Evolutionary conservation across 768 basidiomycete genomes (phyloP).

Genomic region (Podaxis pistillaris): DNA sequence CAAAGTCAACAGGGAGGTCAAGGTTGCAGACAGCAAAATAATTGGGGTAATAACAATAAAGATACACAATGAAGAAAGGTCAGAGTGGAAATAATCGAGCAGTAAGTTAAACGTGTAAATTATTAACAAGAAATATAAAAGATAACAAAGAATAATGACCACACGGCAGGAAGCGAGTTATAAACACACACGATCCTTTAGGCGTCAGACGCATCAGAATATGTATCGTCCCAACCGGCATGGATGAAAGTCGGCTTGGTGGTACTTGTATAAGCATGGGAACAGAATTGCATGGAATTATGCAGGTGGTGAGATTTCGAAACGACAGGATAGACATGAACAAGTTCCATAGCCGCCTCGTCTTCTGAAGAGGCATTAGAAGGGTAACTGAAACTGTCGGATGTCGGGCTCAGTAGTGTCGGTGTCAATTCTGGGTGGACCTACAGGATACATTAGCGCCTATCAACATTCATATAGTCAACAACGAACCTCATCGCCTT

Average conservation of each 20-base stretch:
- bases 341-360: conserved; percentile 22
- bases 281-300: conserved; percentile 12
- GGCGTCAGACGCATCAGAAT: conserved; percentile 36
- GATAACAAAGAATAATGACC: not conserved
- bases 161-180: not conserved
- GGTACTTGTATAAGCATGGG: conserved; percentile 15
- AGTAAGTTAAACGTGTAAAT: conserved; percentile 9
- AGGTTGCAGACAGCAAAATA: conserved; percentile 1
- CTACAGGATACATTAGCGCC: not conserved
- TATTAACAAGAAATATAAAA: conserved; percentile 8
- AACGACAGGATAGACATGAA: conserved; percentile 27
- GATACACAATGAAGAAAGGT: conserved; percentile 5
- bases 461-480: not conserved
- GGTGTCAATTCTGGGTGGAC: conserved; percentile 1
- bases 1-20: not conserved
- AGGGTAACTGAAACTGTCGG: conserved; percentile 16
- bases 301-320: conserved; percentile 12
- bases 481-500: conserved; percentile 15
- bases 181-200: conserved; percentile 12
- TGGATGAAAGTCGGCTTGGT: conserved; percentile 50
- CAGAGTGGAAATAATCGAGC: not conserved
- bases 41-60: conserved; percentile 22
- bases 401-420: conserved; percentile 3
- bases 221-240: conserved; percentile 56
- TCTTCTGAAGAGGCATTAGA: conserved; percentile 22